Conservation (phyloP, 306 rosid species). For the Vachellia collinsii region DNA sequence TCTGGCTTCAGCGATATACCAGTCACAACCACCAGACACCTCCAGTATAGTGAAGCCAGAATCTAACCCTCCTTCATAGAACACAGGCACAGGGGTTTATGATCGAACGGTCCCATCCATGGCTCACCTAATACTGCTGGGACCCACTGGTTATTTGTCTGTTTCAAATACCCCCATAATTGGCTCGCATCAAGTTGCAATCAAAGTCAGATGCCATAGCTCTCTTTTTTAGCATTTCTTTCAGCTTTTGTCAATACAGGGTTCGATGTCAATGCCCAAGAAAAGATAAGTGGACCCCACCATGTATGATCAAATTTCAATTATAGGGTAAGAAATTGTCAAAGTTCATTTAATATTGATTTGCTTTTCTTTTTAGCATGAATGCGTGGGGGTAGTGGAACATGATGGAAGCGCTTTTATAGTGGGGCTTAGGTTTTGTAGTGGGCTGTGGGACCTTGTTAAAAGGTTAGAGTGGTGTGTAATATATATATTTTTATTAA, state of each 20-base stretch:
- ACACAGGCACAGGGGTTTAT: constrained; percentile 32
- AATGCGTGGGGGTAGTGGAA: constrained; percentile 78
- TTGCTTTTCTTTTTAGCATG: constrained; percentile 53
- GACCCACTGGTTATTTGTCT: constrained; percentile 61
- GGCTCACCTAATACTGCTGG: constrained; percentile 56
- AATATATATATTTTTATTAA: constrained; percentile 34
- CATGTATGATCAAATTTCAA: constrained; percentile 62
- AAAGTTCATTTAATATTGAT: constrained; percentile 76
- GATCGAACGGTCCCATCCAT: constrained; percentile 42
- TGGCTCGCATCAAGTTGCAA: constrained; percentile 72
- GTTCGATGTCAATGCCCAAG: constrained; percentile 75
- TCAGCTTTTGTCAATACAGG: constrained; percentile 70
- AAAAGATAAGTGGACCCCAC: constrained; percentile 64
- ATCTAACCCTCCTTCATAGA: constrained; percentile 80
- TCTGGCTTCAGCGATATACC: constrained; percentile 90
- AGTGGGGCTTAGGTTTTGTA: constrained; percentile 70
- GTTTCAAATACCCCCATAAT: constrained; percentile 53
- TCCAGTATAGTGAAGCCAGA: constrained; percentile 87
- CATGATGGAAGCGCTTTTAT: constrained; percentile 77
- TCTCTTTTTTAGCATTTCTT: constrained; percentile 53
- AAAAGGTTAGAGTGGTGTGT: constrained; percentile 58
- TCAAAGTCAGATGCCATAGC: constrained; percentile 95
- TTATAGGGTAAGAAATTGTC: constrained; percentile 70
- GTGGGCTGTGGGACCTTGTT: constrained; percentile 94
- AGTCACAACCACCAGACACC: constrained; percentile 82